phyloP scores from a whole-genome alignment of 164 flowering plant genomes.

The Cinnamomum micranthum region DNA sequence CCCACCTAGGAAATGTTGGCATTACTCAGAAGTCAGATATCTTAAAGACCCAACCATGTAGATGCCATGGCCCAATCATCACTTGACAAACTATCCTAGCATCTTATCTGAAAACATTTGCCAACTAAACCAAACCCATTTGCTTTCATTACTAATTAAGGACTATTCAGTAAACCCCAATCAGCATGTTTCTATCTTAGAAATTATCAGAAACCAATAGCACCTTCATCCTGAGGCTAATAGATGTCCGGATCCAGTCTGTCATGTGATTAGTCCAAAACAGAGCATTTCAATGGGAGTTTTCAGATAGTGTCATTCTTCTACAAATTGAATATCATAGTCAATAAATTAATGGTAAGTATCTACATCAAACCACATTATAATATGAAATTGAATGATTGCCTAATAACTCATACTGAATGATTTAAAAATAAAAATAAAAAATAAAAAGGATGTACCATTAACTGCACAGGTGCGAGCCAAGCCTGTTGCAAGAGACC shows the following conservation, averaged over 20 bases:
- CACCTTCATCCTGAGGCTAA: background rate
- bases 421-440: background rate
- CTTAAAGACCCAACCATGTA: background rate
- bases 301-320: background rate
- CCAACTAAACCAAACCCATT: background rate
- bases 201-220: too few relatives aligned
- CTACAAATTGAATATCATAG: background rate
- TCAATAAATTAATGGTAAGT: background rate
- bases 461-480: slow-evolving; percentile 29
- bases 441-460: slow-evolving; percentile 13
- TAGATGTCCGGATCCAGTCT: background rate
- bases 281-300: background rate
- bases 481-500: slow-evolving; percentile 65
- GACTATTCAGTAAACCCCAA: background rate
- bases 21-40: background rate
- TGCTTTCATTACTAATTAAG: background rate
- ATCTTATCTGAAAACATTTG: background rate
- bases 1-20: background rate
- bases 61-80: background rate
- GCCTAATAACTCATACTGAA: too few relatives aligned
- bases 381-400: background rate
- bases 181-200: background rate
- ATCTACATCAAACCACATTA: background rate
- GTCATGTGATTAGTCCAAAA: background rate
- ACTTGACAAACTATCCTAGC: background rate